Evolutionary conservation across 768 basidiomycete species (phyloP).

Genomic region (Auriscalpium orientale): DNA sequence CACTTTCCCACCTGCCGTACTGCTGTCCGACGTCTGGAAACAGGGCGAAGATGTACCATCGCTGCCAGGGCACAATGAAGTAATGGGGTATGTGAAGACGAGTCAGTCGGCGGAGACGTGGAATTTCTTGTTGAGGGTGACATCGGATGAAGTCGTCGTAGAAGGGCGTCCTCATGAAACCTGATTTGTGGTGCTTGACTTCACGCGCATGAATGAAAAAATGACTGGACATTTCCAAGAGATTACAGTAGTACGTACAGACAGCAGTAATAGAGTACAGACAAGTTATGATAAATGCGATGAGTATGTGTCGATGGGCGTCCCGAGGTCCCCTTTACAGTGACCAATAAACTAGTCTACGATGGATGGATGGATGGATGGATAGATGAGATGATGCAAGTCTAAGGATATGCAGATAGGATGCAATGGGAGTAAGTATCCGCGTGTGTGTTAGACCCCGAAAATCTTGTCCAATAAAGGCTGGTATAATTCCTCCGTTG

Average conservation of each 20-base stretch:
- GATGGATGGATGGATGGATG: neutral
- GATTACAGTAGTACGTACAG: too few relatives aligned
- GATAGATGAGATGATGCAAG: neutral
- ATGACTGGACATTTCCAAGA: too few relatives aligned
- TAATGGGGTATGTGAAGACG: neutral
- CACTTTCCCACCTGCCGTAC: neutral
- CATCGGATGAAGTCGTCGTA: neutral
- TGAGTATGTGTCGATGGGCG: too few relatives aligned
- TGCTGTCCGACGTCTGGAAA: neutral
- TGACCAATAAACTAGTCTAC: too few relatives aligned
- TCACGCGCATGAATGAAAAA: too few relatives aligned
- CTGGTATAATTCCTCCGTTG: constrained; percentile 62
- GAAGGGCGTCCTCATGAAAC: too few relatives aligned
- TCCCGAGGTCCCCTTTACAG: too few relatives aligned
- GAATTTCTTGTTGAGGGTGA: neutral
- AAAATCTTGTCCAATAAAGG: constrained; percentile 54
- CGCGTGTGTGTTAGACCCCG: constrained; percentile 13
- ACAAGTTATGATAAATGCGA: too few relatives aligned
- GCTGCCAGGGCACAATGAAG: neutral
- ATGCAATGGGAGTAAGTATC: neutral
- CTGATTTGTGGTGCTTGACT: too few relatives aligned
- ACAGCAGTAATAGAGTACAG: too few relatives aligned
- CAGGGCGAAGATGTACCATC: neutral
- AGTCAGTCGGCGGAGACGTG: neutral
- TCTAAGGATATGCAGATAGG: neutral